Conservation (phyloP, 768 basidiomycete genomes). For the Lactifluus volemus region DNA sequence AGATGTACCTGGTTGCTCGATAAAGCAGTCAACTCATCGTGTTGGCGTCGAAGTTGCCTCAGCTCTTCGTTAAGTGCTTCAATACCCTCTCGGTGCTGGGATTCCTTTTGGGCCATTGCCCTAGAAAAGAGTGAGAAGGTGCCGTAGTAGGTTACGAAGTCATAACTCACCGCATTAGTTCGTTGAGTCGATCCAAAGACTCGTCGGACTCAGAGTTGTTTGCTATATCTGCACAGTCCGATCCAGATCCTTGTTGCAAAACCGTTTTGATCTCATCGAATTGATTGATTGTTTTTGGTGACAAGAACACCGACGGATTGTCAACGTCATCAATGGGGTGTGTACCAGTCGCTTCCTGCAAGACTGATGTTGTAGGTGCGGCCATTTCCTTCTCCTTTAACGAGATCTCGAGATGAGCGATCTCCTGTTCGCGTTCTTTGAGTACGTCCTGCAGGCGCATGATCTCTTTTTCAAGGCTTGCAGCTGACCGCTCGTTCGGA, state of each 20-base stretch:
- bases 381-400: slow-evolving; percentile 33
- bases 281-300: slow-evolving; percentile 62
- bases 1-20: slow-evolving; percentile 72
- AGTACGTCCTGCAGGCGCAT: slow-evolving; percentile 92
- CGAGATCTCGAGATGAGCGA: slow-evolving; percentile 56
- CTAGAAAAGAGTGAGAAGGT: slow-evolving; percentile 32
- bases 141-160: slow-evolving; percentile 2
- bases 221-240: slow-evolving; percentile 23
- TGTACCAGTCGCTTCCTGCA: background rate
- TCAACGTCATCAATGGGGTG: slow-evolving; percentile 9
- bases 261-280: slow-evolving; percentile 67
- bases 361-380: background rate
- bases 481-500: slow-evolving; percentile 62
- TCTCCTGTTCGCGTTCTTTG: slow-evolving; percentile 88
- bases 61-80: slow-evolving; percentile 64
- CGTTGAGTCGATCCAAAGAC: slow-evolving; percentile 72
- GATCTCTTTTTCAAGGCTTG: slow-evolving; percentile 88
- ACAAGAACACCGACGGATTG: slow-evolving; percentile 35
- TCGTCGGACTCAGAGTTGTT: slow-evolving; percentile 51
- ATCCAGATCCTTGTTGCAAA: slow-evolving; percentile 38
- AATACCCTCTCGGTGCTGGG: slow-evolving; percentile 74
- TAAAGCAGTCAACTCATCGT: slow-evolving; percentile 72
- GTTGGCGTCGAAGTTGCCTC: slow-evolving; percentile 58
- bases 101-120: slow-evolving; percentile 97
- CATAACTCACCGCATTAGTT: slow-evolving; percentile 75